Percentiles rank a stretch among this genome's conserved stretches.
These are phyloP conservation scores for Zymoseptoria pseudotritici DNA, from an alignment of 2,329 filamentous ascomycete species.

Conservation along the genomic window DNA sequence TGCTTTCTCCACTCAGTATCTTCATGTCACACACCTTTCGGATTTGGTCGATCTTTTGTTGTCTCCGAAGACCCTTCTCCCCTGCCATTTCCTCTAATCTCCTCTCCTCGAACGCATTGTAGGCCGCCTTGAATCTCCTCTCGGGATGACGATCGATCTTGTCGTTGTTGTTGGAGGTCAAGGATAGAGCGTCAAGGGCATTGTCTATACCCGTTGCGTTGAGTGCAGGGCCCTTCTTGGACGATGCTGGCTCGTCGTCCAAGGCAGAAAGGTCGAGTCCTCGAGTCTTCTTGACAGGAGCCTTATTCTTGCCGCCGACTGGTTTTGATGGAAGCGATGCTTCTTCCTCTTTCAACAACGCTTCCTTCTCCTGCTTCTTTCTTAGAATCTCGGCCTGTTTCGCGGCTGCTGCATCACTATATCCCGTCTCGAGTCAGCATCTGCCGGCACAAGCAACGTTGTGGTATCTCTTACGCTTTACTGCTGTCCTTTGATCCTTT, in stretches of 20 bases:
- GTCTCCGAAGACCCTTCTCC: constrained; percentile 71
- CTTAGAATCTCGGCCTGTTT: constrained; percentile 75
- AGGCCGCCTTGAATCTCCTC: constrained; percentile 78
- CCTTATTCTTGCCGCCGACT: constrained; percentile 58
- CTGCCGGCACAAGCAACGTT: neutral
- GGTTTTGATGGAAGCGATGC: constrained; percentile 54
- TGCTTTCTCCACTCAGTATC: neutral
- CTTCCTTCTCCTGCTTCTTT: constrained; percentile 89
- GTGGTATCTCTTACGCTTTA: constrained; percentile 64
- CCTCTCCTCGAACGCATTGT: constrained; percentile 71
- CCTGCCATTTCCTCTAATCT: constrained; percentile 77
- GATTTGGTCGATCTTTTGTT: constrained; percentile 79
- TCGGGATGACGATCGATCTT: constrained; percentile 88
- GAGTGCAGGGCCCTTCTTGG: constrained; percentile 51
- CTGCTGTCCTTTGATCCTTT: constrained; percentile 77
- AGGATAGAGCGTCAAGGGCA: constrained; percentile 74
- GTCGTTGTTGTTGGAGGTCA: constrained; percentile 51
- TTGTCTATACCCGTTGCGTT: constrained; percentile 89
- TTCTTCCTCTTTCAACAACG: constrained; percentile 76
- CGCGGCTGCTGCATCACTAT: constrained; percentile 72
- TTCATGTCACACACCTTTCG: constrained; percentile 45
- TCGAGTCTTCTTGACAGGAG: constrained; percentile 50
- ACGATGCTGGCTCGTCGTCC: constrained; percentile 45
- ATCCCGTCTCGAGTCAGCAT: constrained; percentile 5
- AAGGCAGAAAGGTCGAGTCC: constrained; percentile 71